Conservation (phyloP, 331 rosid species). For the Telfairia occidentalis region DNA sequence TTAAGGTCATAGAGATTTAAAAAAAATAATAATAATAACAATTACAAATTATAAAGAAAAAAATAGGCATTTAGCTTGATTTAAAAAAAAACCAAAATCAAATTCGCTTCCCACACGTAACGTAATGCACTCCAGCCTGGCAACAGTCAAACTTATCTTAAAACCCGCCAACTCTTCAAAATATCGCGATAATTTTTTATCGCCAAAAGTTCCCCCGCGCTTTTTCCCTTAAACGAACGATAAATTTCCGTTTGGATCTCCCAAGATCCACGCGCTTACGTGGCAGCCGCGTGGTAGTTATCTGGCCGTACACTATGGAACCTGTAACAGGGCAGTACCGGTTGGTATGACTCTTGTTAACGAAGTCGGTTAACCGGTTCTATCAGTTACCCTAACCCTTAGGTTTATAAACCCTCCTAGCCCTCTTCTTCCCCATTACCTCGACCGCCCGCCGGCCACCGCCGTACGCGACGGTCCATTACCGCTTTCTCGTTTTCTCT, state of each 20-base stretch:
- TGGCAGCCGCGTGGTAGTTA: constrained; percentile 29
- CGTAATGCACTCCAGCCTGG: constrained; percentile 50
- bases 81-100: constrained; percentile 6
- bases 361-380: constrained; percentile 30
- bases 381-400: constrained; percentile 34
- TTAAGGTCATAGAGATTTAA: too few species aligned
- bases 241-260: constrained; percentile 17
- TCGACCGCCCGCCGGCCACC: not conserved
- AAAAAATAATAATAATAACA: too few species aligned
- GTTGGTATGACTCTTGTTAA: constrained; percentile 20
- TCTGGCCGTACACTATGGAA: constrained; percentile 19
- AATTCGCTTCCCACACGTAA: constrained; percentile 20
- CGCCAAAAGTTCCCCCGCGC: not conserved
- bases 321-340: constrained; percentile 30
- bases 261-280: constrained; percentile 20
- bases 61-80: not conserved
- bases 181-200: constrained; percentile 14
- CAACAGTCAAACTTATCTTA: constrained; percentile 36
- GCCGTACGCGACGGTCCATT: not conserved
- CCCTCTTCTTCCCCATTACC: not conserved
- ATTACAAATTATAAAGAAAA: not conserved
- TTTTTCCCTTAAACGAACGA: not conserved
- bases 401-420: constrained; percentile 24
- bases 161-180: not conserved
- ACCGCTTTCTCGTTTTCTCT: not conserved